Evolutionary conservation across 1,139 yeast genomes (phyloP).

Genomic region (Hanseniaspora sp.): DNA sequence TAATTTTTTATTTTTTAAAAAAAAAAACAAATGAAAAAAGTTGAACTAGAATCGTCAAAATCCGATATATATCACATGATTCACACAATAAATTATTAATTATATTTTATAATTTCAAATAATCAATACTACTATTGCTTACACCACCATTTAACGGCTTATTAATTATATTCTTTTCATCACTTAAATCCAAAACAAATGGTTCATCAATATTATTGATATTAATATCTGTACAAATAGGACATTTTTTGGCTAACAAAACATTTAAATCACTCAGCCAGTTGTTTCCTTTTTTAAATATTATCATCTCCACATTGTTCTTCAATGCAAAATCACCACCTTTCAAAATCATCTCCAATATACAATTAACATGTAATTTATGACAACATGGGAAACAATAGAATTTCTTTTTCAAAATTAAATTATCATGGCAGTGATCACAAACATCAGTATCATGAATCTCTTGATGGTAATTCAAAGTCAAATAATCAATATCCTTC

Average conservation of each 20-base stretch:
- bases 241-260: slow-evolving; percentile 56
- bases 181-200: not conserved
- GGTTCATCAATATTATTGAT: slow-evolving; percentile 61
- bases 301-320: slow-evolving; percentile 48
- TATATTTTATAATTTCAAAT: slow-evolving; percentile 1
- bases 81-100: not conserved
- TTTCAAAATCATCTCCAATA: slow-evolving; percentile 47
- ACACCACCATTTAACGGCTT: not conserved
- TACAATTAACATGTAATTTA: slow-evolving; percentile 80
- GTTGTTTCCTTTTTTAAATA: slow-evolving; percentile 31
- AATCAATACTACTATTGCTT: not conserved
- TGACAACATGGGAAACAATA: slow-evolving; percentile 84
- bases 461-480: slow-evolving; percentile 44
- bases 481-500: slow-evolving; percentile 44
- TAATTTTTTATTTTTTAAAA: not conserved
- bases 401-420: slow-evolving; percentile 63
- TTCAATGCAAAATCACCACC: slow-evolving; percentile 61
- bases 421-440: slow-evolving; percentile 46
- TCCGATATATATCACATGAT: too few relatives aligned
- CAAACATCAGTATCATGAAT: slow-evolving; percentile 76
- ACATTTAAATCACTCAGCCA: slow-evolving; percentile 39
- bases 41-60: too few relatives aligned
- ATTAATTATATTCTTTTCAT: not conserved
- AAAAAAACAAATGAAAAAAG: not conserved
- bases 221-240: slow-evolving; percentile 66